Conservation (phyloP, 1,284 basidiomycete genomes). For the Melampsora americana region DNA sequence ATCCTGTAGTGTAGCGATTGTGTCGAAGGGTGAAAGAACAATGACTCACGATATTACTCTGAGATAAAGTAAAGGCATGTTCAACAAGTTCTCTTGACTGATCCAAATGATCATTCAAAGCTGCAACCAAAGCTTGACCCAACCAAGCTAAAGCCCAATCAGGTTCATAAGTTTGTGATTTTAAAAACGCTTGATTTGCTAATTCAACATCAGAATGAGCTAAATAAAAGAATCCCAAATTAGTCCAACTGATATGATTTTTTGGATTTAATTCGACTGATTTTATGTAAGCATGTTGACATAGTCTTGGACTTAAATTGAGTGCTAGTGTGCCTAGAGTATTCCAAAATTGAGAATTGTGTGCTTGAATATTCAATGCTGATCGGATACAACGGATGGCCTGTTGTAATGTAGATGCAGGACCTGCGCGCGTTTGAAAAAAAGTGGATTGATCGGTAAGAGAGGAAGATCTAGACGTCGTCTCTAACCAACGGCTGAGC, state of each 20-base stretch:
- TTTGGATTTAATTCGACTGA: conserved; percentile 80
- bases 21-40: background rate
- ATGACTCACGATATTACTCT: conserved; percentile 64
- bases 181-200: conserved; percentile 79
- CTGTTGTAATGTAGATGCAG: conserved; percentile 52
- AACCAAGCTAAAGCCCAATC: conserved; percentile 89
- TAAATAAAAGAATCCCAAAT: conserved; percentile 86
- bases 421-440: conserved; percentile 37
- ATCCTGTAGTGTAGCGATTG: background rate
- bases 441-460: conserved; percentile 23
- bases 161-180: conserved; percentile 85
- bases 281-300: conserved; percentile 89
- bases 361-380: conserved; percentile 72
- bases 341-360: conserved; percentile 76
- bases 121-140: conserved; percentile 81
- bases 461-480: conserved; percentile 17
- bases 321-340: conserved; percentile 74
- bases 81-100: conserved; percentile 72
- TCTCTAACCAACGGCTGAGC: conserved; percentile 42
- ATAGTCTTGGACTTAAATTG: conserved; percentile 63
- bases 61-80: conserved; percentile 72
- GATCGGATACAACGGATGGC: conserved; percentile 67
- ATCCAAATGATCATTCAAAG: conserved; percentile 62
- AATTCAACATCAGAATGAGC: conserved; percentile 74
- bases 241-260: conserved; percentile 68